Evolutionary conservation across 2,329 filamentous ascomycete genomes (phyloP).

Genomic region (Fusarium tuaranense): DNA sequence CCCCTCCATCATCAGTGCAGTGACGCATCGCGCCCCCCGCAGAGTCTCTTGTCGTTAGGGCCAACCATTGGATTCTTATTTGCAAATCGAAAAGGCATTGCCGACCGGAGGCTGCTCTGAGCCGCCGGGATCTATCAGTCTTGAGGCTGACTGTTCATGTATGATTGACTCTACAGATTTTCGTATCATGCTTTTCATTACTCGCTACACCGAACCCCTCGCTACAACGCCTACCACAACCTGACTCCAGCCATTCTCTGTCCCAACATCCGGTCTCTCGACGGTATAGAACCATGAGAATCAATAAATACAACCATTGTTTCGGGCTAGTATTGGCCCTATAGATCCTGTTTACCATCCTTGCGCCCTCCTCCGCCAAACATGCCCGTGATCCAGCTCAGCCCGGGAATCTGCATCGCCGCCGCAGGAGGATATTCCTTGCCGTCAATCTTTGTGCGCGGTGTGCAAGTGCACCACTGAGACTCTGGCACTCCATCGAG

Average conservation of each 20-base stretch:
- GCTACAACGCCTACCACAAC: neutral
- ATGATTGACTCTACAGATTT: neutral
- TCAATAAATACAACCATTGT: neutral
- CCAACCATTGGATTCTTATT: slow-evolving; percentile 27
- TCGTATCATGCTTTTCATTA: slow-evolving; percentile 14
- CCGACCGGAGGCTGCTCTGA: neutral
- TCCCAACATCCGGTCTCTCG: neutral
- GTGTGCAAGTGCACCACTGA: slow-evolving; percentile 62
- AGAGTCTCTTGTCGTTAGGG: neutral
- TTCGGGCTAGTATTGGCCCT: neutral
- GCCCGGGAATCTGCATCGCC: slow-evolving; percentile 52
- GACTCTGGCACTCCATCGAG: slow-evolving; percentile 57
- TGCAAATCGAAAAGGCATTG: slow-evolving; percentile 10
- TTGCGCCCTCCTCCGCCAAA: slow-evolving; percentile 28
- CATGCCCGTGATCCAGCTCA: slow-evolving; percentile 52
- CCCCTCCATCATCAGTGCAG: neutral
- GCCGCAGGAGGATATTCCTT: slow-evolving; percentile 60
- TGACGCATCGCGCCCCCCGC: neutral
- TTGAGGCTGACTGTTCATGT: neutral
- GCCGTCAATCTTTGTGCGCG: slow-evolving; percentile 56
- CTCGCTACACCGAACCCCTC: neutral
- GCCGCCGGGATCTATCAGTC: neutral
- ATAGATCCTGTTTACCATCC: slow-evolving; percentile 39
- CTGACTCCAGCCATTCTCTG: neutral
- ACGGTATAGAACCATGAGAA: neutral